Percentiles rank a stretch among this genome's conserved stretches.
Conservation (phyloP, 208 protist genomes). For the Leishmania martiniquensis region DNA sequence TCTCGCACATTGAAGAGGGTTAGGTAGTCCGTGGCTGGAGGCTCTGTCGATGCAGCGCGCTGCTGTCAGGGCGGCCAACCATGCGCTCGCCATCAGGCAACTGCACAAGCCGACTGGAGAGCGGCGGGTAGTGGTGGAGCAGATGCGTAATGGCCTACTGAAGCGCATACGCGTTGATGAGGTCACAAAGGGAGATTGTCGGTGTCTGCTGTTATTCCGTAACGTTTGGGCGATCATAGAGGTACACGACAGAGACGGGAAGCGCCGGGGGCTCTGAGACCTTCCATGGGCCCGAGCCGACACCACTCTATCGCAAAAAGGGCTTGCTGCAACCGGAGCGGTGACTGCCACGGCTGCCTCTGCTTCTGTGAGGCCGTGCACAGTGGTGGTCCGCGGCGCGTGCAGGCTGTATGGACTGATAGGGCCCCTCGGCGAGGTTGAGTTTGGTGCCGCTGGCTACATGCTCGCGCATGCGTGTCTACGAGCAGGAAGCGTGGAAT, state of each 20-base stretch:
- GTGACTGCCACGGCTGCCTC: not conserved
- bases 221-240: slow-evolving; percentile 6
- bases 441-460: not conserved
- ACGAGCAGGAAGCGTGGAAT: not conserved
- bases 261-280: slow-evolving; percentile 15
- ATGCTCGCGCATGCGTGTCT: not conserved
- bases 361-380: slow-evolving; percentile 14
- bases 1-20: slow-evolving; percentile 27
- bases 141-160: slow-evolving; percentile 19
- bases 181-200: not conserved
- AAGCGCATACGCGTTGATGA: slow-evolving; percentile 10
- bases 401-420: slow-evolving; percentile 13
- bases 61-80: slow-evolving; percentile 16
- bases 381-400: not conserved
- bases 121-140: slow-evolving; percentile 27
- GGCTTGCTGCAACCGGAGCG: not conserved
- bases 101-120: slow-evolving; percentile 19
- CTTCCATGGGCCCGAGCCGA: slow-evolving; percentile 25
- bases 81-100: slow-evolving; percentile 19
- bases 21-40: slow-evolving; percentile 19
- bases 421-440: slow-evolving; percentile 7
- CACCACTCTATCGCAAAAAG: slow-evolving; percentile 13
- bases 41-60: slow-evolving; percentile 1
- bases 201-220: not conserved
- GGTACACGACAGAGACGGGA: slow-evolving; percentile 28